Percentiles rank a stretch among this genome's conserved stretches.
These are phyloP conservation scores for Rosa persica DNA, from an alignment of 306 rosid species.

Conservation along the genomic window DNA sequence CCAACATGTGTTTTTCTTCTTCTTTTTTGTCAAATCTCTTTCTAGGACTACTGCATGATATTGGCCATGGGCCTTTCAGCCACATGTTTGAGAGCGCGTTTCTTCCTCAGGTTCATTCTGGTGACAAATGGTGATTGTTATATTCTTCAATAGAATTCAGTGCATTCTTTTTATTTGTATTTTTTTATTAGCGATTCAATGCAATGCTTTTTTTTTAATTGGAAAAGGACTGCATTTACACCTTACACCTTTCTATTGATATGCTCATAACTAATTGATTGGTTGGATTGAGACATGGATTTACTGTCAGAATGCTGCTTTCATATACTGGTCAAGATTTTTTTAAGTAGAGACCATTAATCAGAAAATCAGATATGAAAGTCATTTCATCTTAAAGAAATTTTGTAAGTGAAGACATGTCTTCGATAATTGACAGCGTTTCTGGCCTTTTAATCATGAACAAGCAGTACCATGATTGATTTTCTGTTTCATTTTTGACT, in stretches of 20 bases:
- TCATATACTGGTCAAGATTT: neutral
- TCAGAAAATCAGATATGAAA: neutral
- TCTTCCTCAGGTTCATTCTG: conserved; percentile 60
- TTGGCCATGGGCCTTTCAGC: conserved; percentile 97
- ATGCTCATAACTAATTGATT: neutral
- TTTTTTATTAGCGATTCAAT: neutral
- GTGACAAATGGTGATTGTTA: conserved; percentile 49
- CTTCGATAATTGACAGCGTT: neutral
- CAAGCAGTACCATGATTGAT: neutral
- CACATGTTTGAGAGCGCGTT: conserved; percentile 82
- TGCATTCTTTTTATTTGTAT: conserved; percentile 8
- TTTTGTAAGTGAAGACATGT: neutral
- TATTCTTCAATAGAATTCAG: conserved; percentile 13
- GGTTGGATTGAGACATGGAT: neutral
- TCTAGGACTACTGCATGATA: conserved; percentile 91
- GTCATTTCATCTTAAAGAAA: neutral
- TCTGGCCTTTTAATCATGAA: neutral
- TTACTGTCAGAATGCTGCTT: neutral
- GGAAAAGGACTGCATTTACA: conserved; percentile 42
- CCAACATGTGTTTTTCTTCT: conserved; percentile 10
- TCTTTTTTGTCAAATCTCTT: conserved; percentile 11
- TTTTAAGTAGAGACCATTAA: neutral
- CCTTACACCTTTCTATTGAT: conserved; percentile 3
- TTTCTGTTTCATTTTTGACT: conserved; percentile 6
- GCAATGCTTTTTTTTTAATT: neutral